Conservation (phyloP, 2,329 filamentous ascomycete species). For the Diplodia intermedia region DNA sequence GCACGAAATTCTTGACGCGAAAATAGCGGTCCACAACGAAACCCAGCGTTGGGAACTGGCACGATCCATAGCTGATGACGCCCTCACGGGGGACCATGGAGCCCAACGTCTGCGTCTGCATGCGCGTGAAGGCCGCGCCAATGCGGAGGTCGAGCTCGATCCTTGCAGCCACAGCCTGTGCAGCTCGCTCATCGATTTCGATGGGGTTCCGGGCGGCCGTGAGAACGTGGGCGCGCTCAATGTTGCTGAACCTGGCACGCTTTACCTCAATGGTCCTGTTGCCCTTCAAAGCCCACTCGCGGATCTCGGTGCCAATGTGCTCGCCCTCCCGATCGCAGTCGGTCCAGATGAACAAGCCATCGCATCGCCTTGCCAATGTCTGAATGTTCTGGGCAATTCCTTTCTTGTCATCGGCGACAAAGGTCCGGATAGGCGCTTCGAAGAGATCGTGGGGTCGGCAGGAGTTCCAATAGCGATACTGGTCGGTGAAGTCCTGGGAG, state of each 20-base stretch:
- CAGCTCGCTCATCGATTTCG: constrained; percentile 81
- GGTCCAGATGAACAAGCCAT: constrained; percentile 92
- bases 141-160: constrained; percentile 93
- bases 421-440: constrained; percentile 74
- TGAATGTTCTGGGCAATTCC: constrained; percentile 85
- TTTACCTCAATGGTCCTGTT: constrained; percentile 80
- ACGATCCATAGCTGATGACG: constrained; percentile 89
- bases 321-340: constrained; percentile 98
- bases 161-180: constrained; percentile 83
- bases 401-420: constrained; percentile 74
- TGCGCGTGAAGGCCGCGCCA: constrained; percentile 89
- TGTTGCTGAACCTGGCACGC: constrained; percentile 92
- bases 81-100: constrained; percentile 69
- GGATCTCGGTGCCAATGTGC: constrained; percentile 91
- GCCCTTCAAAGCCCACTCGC: constrained; percentile 75
- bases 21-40: constrained; percentile 98
- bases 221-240: constrained; percentile 91
- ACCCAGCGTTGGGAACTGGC: constrained; percentile 94
- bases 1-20: constrained; percentile 89
- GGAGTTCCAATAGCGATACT: constrained; percentile 79
- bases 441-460: constrained; percentile 83
- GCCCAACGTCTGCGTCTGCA: constrained; percentile 81
- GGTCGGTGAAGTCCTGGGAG: constrained; percentile 74
- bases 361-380: constrained; percentile 73
- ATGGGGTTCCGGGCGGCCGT: constrained; percentile 79